phyloP scores from a whole-genome alignment of 495 filamentous ascomycete species.

The Polyplosphaeria fusca region DNA sequence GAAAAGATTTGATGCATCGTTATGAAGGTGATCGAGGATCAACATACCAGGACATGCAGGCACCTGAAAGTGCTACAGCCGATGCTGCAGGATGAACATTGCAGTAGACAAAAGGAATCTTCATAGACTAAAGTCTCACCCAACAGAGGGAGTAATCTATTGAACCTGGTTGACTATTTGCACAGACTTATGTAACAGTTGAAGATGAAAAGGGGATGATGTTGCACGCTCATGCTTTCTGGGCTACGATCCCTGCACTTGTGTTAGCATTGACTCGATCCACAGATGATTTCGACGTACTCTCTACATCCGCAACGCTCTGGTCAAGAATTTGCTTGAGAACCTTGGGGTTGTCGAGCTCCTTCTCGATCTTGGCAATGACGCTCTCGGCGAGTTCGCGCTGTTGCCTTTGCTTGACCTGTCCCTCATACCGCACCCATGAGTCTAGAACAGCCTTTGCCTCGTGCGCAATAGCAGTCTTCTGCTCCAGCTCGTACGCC shows the following conservation, averaged over 20 bases:
- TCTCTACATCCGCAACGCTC: slow-evolving; percentile 92
- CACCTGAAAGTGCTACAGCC: no score
- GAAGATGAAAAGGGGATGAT: slow-evolving; percentile 11
- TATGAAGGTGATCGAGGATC: no score
- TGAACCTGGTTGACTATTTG: slow-evolving; percentile 30
- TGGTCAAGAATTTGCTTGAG: slow-evolving; percentile 95
- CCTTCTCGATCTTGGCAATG: slow-evolving; percentile 96
- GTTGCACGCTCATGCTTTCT: slow-evolving; percentile 31
- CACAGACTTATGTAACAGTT: slow-evolving; percentile 35
- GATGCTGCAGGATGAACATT: no score
- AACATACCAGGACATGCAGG: no score
- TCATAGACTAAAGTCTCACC: no score
- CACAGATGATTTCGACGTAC: slow-evolving; percentile 66
- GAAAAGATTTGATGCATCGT: no score
- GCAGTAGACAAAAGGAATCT: no score
- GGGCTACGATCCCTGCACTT: slow-evolving; percentile 31
- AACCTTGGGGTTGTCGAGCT: slow-evolving; percentile 92
- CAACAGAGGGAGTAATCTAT: slow-evolving; percentile 1
- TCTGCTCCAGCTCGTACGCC: slow-evolving; percentile 95
- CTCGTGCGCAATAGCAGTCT: slow-evolving; percentile 81
- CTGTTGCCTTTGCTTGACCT: slow-evolving; percentile 98
- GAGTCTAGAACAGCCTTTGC: slow-evolving; percentile 94
- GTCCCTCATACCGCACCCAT: slow-evolving; percentile 96
- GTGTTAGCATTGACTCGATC: slow-evolving; percentile 24
- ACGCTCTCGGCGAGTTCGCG: slow-evolving; percentile 86